phyloP scores from a whole-genome alignment of 2,329 filamentous ascomycete genomes.

The Bipolaris oryzae region DNA sequence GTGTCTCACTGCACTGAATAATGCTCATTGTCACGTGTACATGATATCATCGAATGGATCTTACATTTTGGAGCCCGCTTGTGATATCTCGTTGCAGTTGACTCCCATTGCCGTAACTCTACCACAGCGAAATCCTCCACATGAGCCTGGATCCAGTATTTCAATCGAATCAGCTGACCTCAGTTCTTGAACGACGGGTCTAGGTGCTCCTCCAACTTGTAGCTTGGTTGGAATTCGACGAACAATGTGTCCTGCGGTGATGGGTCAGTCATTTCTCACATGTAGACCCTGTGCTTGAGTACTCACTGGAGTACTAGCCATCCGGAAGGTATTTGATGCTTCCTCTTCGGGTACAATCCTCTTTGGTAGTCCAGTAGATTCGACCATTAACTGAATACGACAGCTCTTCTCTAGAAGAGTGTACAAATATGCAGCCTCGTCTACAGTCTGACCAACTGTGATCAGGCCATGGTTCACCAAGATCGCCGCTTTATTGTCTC shows the following conservation, averaged over 20 bases:
- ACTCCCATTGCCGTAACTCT: neutral
- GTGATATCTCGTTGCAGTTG: neutral
- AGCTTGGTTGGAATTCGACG: constrained; percentile 1
- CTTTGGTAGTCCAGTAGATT: constrained; percentile 62
- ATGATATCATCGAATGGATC: neutral
- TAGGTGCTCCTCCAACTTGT: neutral
- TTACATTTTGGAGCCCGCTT: neutral
- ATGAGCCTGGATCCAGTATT: neutral
- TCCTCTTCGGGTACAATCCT: constrained; percentile 58
- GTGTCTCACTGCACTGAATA: neutral
- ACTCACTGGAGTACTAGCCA: constrained; percentile 2
- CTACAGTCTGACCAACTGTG: constrained; percentile 70
- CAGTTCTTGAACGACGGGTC: neutral
- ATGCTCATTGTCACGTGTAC: neutral
- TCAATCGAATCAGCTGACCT: neutral
- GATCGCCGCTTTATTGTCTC: constrained; percentile 64
- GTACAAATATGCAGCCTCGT: constrained; percentile 72
- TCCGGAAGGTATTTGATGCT: constrained; percentile 33
- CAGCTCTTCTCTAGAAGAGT: constrained; percentile 68
- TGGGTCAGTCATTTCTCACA: neutral
- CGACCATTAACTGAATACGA: constrained; percentile 66
- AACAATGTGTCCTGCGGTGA: neutral
- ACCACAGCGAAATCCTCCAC: neutral
- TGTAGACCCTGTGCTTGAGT: neutral
- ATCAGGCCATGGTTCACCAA: constrained; percentile 72